A percentile compares a stretch with the other conserved stretches of the same genome.
phyloP scores from a whole-genome alignment of 306 rosid genomes.

The Rosa multiflora region DNA sequence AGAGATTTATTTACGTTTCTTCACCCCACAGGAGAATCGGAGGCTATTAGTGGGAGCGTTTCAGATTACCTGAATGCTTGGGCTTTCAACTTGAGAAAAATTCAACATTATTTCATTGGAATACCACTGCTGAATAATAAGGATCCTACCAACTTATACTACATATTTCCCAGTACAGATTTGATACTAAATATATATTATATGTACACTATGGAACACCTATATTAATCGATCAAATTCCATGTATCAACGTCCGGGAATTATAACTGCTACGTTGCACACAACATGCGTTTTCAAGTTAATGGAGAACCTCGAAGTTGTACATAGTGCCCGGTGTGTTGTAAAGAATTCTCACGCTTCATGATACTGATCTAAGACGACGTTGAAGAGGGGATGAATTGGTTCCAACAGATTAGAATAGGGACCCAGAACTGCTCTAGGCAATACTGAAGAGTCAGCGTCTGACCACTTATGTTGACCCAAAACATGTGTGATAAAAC shows the following conservation, averaged over 20 bases:
- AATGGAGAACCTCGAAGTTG: neutral
- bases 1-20: no score
- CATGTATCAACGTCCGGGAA: neutral
- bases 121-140: no score
- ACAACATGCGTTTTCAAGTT: neutral
- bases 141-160: no score
- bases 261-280: neutral
- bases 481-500: slow-evolving; percentile 76
- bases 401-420: slow-evolving; percentile 77
- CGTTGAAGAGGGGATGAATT: slow-evolving; percentile 77
- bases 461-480: slow-evolving; percentile 54
- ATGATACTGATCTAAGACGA: slow-evolving; percentile 55
- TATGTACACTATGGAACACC: no score
- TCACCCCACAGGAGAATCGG: no score
- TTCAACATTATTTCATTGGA: no score
- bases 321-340: slow-evolving; percentile 28
- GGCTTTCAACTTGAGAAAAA: no score
- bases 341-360: slow-evolving; percentile 72
- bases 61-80: no score
- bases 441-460: slow-evolving; percentile 55
- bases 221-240: neutral
- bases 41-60: no score
- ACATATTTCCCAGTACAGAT: no score
- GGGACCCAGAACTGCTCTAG: slow-evolving; percentile 62
- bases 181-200: no score